These are phyloP conservation scores for Davidsoniella virescens DNA, from an alignment of 2,329 filamentous ascomycete species.

Conservation along the genomic window DNA sequence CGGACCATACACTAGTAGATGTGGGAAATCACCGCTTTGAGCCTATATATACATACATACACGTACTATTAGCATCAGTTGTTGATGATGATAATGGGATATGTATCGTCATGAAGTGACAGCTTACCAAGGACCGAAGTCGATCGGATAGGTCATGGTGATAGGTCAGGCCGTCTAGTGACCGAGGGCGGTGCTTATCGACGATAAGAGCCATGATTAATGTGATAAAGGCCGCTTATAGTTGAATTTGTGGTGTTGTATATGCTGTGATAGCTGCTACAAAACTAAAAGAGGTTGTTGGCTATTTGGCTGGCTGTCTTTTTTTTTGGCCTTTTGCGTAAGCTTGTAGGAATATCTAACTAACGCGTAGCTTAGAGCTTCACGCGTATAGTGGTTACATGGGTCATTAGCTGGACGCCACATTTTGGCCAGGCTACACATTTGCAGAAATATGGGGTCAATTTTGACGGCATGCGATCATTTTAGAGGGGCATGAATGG, in stretches of 20 bases:
- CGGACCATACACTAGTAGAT: constrained; percentile 91
- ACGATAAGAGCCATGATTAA: constrained; percentile 50
- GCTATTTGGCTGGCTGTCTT: background rate
- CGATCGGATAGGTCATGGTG: constrained; percentile 78
- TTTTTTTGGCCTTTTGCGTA: background rate
- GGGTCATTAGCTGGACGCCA: constrained; percentile 3
- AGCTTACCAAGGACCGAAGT: constrained; percentile 63
- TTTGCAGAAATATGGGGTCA: background rate
- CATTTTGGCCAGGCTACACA: background rate
- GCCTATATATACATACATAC: constrained; percentile 39
- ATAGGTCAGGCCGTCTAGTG: constrained; percentile 66
- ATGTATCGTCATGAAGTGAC: background rate
- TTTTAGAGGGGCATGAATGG: background rate
- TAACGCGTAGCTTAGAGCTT: constrained; percentile 6
- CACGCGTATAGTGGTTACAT: constrained; percentile 13
- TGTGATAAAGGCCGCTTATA: background rate
- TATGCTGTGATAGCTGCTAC: background rate
- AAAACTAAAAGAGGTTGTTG: background rate
- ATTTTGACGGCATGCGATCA: too few relatives aligned
- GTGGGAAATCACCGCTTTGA: constrained; percentile 92
- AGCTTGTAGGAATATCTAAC: background rate
- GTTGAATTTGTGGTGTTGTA: background rate
- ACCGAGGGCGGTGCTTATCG: constrained; percentile 56
- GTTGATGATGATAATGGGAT: background rate
- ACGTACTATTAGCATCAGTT: background rate